Evolutionary conservation across 306 rosid genomes (phyloP), one percentile per base, ranked within the genome.

Genomic region (Neltuma alba): DNA sequence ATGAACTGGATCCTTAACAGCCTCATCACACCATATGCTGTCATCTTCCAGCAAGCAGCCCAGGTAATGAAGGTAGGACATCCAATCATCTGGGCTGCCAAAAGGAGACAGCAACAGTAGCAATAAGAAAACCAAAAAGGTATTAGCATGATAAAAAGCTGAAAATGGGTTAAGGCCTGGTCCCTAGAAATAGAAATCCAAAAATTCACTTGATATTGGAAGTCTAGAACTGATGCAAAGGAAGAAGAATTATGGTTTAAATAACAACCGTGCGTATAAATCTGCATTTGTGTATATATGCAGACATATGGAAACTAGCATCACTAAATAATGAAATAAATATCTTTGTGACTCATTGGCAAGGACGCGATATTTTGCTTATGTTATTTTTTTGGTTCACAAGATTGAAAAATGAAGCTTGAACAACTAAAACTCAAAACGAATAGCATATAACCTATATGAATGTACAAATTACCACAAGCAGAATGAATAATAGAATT

Each of bases 21-120:
- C 81, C 81, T 70, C 86, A 67, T 82, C 77, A 68, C 79, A 78
- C 98, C 98, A 96, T 85, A 79, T 84, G 84, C 89, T 90, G 78
- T 84, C 93, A 82, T 96, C 98, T 89, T 96, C 98, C 83, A 96
- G 86, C 90, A 96, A 89, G 85, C 98, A 93, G 85, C 88, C 93
- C 72, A 95, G 89, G 85, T 95, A 95, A 83, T 95, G 91, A 88
- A 91, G 91, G 88, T 93, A 91, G 84, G 91, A 83, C 83, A 91
- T 91, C 99, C 99, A 96, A 81, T 96, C 99, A 85, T 96, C 98
- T 82, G 97, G 97, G 86, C 99, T 96, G 97, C 89, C 91, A 89
- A 42, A 85, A 65, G 82, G 72, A 77, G 82, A 79, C 76, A 81
- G 55, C 66, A 92, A 68, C 40, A 50, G 52, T 76, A 75, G 65